Conservation (phyloP, 1,284 basidiomycete genomes). For the Melanopsichium pennsylvanicum region DNA sequence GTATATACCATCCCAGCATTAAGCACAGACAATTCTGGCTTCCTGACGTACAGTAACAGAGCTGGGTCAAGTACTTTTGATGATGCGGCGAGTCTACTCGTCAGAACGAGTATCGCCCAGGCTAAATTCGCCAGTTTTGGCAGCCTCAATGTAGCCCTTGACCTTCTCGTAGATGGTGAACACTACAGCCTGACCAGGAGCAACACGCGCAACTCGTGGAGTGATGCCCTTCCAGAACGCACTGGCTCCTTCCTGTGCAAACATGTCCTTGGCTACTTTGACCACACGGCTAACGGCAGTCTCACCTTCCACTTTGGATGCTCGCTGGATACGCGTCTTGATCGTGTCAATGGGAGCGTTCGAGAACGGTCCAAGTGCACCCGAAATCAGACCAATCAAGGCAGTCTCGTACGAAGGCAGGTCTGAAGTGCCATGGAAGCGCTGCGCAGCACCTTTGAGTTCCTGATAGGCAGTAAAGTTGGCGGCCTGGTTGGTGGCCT, state of each 20-base stretch:
- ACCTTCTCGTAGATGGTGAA: conserved; percentile 68
- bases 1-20: too few species aligned
- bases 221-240: conserved; percentile 90
- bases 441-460: conserved; percentile 82
- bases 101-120: conserved; percentile 56
- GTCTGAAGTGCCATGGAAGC: conserved; percentile 71
- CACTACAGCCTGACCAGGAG: conserved; percentile 74
- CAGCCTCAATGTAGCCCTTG: conserved; percentile 60
- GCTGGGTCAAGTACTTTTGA: neutral
- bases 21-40: too few species aligned
- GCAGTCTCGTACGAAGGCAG: conserved; percentile 89
- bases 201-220: conserved; percentile 92
- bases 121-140: conserved; percentile 56
- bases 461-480: conserved; percentile 99
- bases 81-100: conserved; percentile 29
- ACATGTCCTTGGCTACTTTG: conserved; percentile 88
- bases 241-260: conserved; percentile 83
- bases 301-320: conserved; percentile 78
- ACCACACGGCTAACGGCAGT: conserved; percentile 77
- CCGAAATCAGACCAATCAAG: conserved; percentile 90
- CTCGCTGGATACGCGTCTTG: conserved; percentile 85
- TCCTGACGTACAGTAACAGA: too few species aligned
- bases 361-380: conserved; percentile 93
- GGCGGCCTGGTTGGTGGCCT: conserved; percentile 98
- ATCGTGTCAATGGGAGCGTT: conserved; percentile 98